Evolutionary conservation across 1,284 basidiomycete genomes (phyloP).

Genomic region (Pyrrhoderma noxium): DNA sequence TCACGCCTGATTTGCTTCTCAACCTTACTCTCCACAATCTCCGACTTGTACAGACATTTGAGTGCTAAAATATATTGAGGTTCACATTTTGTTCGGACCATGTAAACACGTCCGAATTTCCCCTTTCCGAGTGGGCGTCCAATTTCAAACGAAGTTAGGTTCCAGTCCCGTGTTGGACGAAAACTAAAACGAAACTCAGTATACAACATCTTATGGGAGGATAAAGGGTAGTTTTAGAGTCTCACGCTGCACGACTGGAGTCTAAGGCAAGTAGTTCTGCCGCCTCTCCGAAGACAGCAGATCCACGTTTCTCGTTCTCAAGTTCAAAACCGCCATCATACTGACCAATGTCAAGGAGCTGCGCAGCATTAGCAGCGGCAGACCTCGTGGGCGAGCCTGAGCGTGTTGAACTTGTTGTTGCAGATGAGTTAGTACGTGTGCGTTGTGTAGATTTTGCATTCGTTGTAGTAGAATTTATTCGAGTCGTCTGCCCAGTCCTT

Average conservation of each 20-base stretch:
- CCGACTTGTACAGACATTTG: conserved; percentile 96
- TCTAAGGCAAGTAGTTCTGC: conserved; percentile 73
- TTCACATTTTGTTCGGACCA: conserved; percentile 87
- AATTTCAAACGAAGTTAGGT: conserved; percentile 84
- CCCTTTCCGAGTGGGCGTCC: conserved; percentile 96
- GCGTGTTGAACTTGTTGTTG: conserved; percentile 5
- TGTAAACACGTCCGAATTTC: conserved; percentile 98
- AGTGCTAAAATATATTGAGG: conserved; percentile 94
- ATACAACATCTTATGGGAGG: neutral
- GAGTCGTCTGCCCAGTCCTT: neutral
- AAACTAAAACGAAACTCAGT: conserved; percentile 27
- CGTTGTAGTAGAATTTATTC: neutral
- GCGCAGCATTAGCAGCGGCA: neutral
- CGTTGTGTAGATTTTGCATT: neutral
- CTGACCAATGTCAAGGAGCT: conserved; percentile 55
- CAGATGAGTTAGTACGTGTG: conserved; percentile 2
- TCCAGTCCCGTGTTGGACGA: conserved; percentile 77
- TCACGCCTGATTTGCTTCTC: conserved; percentile 95
- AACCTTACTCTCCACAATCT: conserved; percentile 81
- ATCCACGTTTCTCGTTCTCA: conserved; percentile 64
- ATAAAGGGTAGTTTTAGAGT: conserved; percentile 11
- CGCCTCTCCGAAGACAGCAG: conserved; percentile 60
- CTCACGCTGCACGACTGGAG: conserved; percentile 59
- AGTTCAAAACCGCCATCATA: conserved; percentile 85
- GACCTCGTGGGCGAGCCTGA: neutral